Evolutionary conservation across 1,284 basidiomycete species (phyloP), one percentile per base, ranked within the genome.

Genomic region (Marasmius tenuissimus): DNA sequence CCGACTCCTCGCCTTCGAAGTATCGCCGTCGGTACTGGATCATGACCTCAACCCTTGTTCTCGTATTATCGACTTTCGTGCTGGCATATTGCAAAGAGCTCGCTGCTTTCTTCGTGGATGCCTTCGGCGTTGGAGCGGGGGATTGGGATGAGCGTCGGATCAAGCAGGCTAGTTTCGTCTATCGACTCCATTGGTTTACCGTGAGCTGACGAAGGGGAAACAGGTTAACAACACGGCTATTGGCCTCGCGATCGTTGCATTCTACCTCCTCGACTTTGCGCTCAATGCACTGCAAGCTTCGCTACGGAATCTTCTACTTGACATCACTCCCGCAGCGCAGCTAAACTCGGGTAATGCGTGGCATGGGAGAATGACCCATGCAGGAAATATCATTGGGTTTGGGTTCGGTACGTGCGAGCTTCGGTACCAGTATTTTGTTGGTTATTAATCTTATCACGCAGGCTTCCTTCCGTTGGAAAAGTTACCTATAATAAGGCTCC

Each of bases 271-370:
- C 33, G 97, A 98, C 74, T 98, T 98, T 73, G 93, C 94, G 8
- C 83, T 99, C 63, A 99, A 99, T 73, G 94, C 93, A 3, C 78
- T 98, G 50, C 96, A 98, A 83, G 96, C 95, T 0, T 95, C 95
- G 3, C 78, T 97, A 20, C 84, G 96, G 39, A 97, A 97, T 71
- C 85, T 99, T 22, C 84, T 98, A 12, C 83, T 99, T 61, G 97
- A 99, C 73, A 79, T 96, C 51, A 88, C 94, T 0, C 95, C 95
- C 4, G 84, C 89, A 3, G 85, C 91, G 65, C 96, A 98, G 74
- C 85, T 98, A 39, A 95, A 91, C 65, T 83, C 88, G 14, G 96
- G 92, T 6, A 99, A 98, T 76, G 97, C 97, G n/a, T 99, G 97
- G 96, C 95, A 98, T 68, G 94, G 96, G 16, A 83, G 94, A 61